phyloP scores from a whole-genome alignment of 495 filamentous ascomycete species.

The Penicillium verhagenii region DNA sequence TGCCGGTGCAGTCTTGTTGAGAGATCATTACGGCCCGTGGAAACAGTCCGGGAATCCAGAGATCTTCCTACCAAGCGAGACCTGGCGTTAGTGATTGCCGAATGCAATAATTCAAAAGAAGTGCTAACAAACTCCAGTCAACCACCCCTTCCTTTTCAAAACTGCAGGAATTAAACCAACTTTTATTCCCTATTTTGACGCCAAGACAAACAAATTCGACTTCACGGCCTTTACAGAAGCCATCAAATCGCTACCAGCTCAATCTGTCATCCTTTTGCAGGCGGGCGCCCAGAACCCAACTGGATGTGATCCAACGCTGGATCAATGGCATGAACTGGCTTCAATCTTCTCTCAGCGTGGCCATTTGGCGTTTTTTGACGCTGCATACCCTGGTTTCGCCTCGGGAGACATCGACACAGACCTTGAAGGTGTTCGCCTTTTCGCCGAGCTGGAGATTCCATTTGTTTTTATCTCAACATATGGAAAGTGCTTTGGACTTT shows the following conservation, averaged over 20 bases:
- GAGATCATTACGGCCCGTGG: slow-evolving; percentile 16
- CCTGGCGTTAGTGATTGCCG: slow-evolving; percentile 5
- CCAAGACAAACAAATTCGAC: slow-evolving; percentile 14
- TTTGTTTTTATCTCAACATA: slow-evolving; percentile 17
- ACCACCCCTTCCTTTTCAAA: slow-evolving; percentile 11
- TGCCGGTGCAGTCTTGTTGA: slow-evolving; percentile 9
- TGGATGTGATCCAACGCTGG: slow-evolving; percentile 14
- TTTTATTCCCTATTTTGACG: slow-evolving; percentile 12
- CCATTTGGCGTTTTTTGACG: slow-evolving; percentile 21
- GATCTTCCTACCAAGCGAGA: slow-evolving; percentile 15
- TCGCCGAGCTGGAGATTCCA: slow-evolving; percentile 12
- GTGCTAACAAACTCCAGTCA: slow-evolving; percentile 5
- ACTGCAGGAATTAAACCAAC: slow-evolving; percentile 12
- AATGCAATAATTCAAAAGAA: not conserved
- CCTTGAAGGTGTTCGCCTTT: slow-evolving; percentile 10
- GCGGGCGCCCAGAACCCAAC: slow-evolving; percentile 19
- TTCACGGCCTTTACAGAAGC: slow-evolving; percentile 6
- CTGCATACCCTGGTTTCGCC: slow-evolving; percentile 17
- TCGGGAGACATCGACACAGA: slow-evolving; percentile 17
- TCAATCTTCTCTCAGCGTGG: slow-evolving; percentile 11
- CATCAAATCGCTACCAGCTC: slow-evolving; percentile 9
- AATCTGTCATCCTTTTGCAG: slow-evolving; percentile 18
- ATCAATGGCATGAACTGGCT: slow-evolving; percentile 13
- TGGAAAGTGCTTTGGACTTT: slow-evolving; percentile 18
- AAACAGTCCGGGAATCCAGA: slow-evolving; percentile 4